phyloP scores from a whole-genome alignment of 2,329 filamentous ascomycete species.

The Leptographium wingfieldii region DNA sequence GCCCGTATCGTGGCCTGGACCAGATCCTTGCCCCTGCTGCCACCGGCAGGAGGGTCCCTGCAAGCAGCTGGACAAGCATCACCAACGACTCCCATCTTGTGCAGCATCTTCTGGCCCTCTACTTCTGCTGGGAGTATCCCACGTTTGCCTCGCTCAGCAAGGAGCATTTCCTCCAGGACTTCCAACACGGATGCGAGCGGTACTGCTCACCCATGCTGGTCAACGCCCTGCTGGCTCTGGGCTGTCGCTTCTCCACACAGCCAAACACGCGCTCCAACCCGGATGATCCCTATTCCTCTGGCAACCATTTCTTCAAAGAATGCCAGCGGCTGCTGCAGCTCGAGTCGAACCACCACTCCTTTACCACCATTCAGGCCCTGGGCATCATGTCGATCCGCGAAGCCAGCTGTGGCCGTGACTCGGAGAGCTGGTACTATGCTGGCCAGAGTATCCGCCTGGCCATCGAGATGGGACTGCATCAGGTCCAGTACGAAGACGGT shows the following conservation, averaged over 20 bases:
- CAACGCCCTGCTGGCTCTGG: slow-evolving; percentile 52
- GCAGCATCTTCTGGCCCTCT: slow-evolving; percentile 50
- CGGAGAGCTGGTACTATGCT: slow-evolving; percentile 59
- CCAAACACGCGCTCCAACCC: slow-evolving; percentile 50
- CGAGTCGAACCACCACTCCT: slow-evolving; percentile 43
- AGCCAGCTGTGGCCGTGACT: slow-evolving; percentile 59
- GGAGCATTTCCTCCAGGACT: slow-evolving; percentile 57
- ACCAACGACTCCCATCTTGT: slow-evolving; percentile 46
- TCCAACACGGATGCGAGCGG: slow-evolving; percentile 43
- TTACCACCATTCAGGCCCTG: slow-evolving; percentile 63
- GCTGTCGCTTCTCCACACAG: slow-evolving; percentile 56
- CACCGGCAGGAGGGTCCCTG: slow-evolving; percentile 29
- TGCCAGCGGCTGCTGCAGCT: slow-evolving; percentile 46
- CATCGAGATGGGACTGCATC: slow-evolving; percentile 58
- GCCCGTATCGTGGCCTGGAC: slow-evolving; percentile 27
- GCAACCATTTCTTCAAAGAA: slow-evolving; percentile 65
- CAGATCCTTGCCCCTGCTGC: slow-evolving; percentile 35
- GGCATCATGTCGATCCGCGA: slow-evolving; percentile 67
- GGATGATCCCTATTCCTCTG: slow-evolving; percentile 49
- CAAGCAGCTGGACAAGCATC: slow-evolving; percentile 46
- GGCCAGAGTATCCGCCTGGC: slow-evolving; percentile 61
- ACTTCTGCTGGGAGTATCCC: slow-evolving; percentile 67
- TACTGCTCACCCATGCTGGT: slow-evolving; percentile 57
- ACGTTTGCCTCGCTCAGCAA: slow-evolving; percentile 62
- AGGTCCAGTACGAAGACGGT: slow-evolving; percentile 29